Percentiles rank a stretch among this genome's conserved stretches.
phyloP scores from a whole-genome alignment of 768 basidiomycete species.

The Lactarius sp. region DNA sequence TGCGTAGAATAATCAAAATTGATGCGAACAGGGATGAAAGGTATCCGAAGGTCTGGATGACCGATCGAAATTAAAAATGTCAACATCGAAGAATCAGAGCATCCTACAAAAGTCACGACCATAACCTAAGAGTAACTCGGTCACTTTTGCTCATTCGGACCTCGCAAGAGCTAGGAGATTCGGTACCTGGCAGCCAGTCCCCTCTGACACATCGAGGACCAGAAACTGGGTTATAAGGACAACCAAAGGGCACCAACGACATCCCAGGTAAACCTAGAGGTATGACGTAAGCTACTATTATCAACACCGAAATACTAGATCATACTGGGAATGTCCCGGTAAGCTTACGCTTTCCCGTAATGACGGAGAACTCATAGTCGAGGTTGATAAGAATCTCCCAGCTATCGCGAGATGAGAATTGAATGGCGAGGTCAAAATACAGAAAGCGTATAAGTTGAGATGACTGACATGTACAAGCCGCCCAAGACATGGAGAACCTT shows the following conservation, averaged over 20 bases:
- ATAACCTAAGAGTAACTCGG: background rate
- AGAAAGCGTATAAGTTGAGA: background rate
- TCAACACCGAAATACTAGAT: background rate
- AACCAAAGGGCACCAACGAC: background rate
- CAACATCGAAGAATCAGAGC: background rate
- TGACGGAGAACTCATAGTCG: constrained; percentile 1
- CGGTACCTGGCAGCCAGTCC: background rate
- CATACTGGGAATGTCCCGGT: background rate
- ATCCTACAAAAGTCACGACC: too few species aligned
- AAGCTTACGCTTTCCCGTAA: constrained; percentile 3
- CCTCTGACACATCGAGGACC: background rate
- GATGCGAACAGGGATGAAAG: constrained; percentile 2
- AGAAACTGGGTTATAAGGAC: background rate
- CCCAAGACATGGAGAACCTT: constrained; percentile 12
- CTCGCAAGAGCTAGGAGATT: background rate
- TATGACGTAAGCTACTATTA: background rate
- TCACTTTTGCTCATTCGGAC: background rate
- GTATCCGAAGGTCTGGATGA: background rate
- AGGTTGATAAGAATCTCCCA: constrained; percentile 16
- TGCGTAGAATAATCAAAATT: background rate
- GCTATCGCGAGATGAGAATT: background rate
- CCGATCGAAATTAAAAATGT: background rate
- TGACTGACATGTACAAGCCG: constrained; percentile 12
- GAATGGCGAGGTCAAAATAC: background rate
- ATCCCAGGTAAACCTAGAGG: background rate